These are phyloP conservation scores for Endocladia muricata DNA, from an alignment of 31 red algal species.

Conservation along the genomic window DNA sequence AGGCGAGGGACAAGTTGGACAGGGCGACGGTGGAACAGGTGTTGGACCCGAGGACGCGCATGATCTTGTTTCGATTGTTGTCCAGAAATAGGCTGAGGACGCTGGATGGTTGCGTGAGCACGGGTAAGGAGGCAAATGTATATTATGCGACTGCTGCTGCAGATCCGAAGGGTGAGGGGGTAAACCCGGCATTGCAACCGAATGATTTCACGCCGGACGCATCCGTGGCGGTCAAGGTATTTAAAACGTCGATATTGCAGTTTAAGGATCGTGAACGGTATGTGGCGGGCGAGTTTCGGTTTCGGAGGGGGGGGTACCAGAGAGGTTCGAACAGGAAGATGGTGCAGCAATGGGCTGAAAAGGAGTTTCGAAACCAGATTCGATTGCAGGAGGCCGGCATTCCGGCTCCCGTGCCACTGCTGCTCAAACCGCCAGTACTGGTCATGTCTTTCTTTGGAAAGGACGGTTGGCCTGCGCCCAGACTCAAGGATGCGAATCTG, in stretches of 20 bases:
- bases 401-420: constrained; percentile 66
- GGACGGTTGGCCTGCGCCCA: constrained; percentile 79
- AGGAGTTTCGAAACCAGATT: constrained; percentile 94
- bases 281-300: constrained; percentile 92
- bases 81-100: constrained; percentile 37
- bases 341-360: constrained; percentile 95
- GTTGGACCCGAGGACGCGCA: constrained; percentile 79
- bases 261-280: constrained; percentile 94
- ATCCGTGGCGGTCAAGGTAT: constrained; percentile 84
- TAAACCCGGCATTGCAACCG: too few relatives aligned
- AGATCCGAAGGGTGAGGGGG: constrained; percentile 21
- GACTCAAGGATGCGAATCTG: constrained; percentile 64
- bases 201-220: constrained; percentile 32
- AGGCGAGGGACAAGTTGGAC: constrained; percentile 62
- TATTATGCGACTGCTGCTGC: constrained; percentile 66
- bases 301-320: constrained; percentile 72
- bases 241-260: constrained; percentile 86
- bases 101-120: constrained; percentile 82
- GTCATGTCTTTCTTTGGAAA: constrained; percentile 92
- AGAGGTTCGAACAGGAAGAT: constrained; percentile 82
- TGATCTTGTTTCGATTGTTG: constrained; percentile 77
- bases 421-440: constrained; percentile 71
- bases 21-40: constrained; percentile 87
- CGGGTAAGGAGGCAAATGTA: constrained; percentile 97
- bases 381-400: constrained; percentile 76